Evolutionary conservation across 345 rosid genomes (phyloP).

Genomic region (Physaria fendleri): DNA sequence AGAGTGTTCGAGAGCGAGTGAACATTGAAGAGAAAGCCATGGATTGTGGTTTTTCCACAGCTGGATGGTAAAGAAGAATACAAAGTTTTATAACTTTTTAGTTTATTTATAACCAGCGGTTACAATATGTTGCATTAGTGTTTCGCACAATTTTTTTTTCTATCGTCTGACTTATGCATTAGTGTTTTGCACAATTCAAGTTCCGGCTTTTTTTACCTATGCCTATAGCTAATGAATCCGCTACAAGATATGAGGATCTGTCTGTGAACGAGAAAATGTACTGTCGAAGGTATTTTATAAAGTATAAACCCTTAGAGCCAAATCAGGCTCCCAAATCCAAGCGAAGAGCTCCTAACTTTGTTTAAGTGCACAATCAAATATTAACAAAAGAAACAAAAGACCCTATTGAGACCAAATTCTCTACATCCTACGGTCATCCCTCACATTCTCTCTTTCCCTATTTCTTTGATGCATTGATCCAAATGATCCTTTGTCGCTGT

Average conservation of each 20-base stretch:
- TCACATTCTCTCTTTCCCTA: conserved; percentile 12
- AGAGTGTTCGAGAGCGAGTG: conserved; percentile 34
- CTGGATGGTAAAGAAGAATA: neutral
- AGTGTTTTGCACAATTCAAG: too few species aligned
- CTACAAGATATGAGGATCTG: too few species aligned
- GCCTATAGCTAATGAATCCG: too few species aligned
- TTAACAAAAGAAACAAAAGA: conserved; percentile 24
- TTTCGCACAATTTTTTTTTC: too few species aligned
- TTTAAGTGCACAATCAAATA: too few species aligned
- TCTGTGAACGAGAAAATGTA: too few species aligned
- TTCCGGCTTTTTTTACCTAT: too few species aligned
- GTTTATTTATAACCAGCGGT: too few species aligned
- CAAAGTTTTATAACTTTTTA: too few species aligned
- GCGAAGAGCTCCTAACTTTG: conserved; percentile 18
- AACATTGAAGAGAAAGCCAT: conserved; percentile 40
- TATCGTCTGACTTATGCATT: too few species aligned
- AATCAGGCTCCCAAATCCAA: conserved; percentile 26
- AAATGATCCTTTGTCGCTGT: neutral
- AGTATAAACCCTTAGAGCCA: conserved; percentile 25
- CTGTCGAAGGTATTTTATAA: conserved; percentile 25
- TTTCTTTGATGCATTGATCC: conserved; percentile 19
- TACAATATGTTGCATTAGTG: too few species aligned
- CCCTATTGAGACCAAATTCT: conserved; percentile 26
- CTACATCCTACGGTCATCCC: conserved; percentile 20
- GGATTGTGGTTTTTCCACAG: neutral